A percentile compares a stretch with the other conserved stretches of the same genome.
Conservation (phyloP, 2,329 filamentous ascomycete species). For the Aspergillus carbonarius region DNA sequence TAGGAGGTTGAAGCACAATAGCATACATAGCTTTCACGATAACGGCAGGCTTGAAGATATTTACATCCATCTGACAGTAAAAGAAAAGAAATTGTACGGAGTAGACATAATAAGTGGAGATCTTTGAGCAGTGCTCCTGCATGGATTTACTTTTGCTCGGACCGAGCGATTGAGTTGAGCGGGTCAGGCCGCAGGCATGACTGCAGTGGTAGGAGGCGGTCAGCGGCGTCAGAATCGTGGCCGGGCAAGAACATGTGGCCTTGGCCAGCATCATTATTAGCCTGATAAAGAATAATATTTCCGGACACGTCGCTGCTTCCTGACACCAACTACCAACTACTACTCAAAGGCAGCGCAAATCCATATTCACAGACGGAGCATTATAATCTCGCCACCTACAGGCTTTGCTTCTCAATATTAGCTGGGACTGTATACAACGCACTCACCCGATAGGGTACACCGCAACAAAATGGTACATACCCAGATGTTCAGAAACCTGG, state of each 20-base stretch:
- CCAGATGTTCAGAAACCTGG: background rate
- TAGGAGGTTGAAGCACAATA: no score
- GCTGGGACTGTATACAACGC: background rate
- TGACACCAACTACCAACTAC: background rate
- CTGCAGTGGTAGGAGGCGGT: conserved; percentile 31
- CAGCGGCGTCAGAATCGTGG: conserved; percentile 32
- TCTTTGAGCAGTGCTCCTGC: background rate
- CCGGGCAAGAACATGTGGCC: conserved; percentile 35
- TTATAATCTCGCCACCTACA: background rate
- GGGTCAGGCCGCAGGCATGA: background rate
- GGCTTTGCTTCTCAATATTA: background rate
- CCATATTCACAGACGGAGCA: background rate
- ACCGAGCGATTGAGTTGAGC: background rate
- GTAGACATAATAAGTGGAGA: background rate
- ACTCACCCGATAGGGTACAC: background rate
- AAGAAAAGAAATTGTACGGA: background rate
- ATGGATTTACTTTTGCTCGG: background rate
- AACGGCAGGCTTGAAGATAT: background rate
- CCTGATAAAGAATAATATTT: conserved; percentile 3
- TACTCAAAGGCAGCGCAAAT: background rate
- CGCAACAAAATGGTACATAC: conserved; percentile 19
- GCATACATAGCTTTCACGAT: background rate
- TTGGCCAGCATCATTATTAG: conserved; percentile 16
- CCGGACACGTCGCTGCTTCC: conserved; percentile 12
- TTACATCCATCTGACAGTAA: background rate